A percentile compares a stretch with the other conserved stretches of the same genome.
These are phyloP conservation scores for Xerocomus minutiporus DNA, from an alignment of 1,284 basidiomycete genomes.

Conservation along the genomic window DNA sequence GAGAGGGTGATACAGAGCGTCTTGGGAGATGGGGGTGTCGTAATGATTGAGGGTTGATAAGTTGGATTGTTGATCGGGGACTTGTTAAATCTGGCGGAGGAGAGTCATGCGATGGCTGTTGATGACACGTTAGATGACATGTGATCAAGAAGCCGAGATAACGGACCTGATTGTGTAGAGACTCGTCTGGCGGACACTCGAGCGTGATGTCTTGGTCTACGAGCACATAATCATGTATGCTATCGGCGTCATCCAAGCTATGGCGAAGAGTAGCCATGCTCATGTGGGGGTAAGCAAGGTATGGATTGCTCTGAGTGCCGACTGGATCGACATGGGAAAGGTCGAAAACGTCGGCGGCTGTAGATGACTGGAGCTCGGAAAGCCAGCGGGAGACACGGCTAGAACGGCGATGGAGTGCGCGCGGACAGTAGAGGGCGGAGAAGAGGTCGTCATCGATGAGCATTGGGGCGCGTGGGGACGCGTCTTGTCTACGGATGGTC, in stretches of 20 bases:
- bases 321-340: conserved; percentile 26
- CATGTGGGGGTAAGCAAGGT: conserved; percentile 53
- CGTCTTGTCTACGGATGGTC: conserved; percentile 29
- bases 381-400: conserved; percentile 69
- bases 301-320: conserved; percentile 41
- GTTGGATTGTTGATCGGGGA: conserved; percentile 37
- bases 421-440: conserved; percentile 9
- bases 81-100: conserved; percentile 37
- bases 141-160: conserved; percentile 6
- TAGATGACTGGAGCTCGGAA: conserved; percentile 47
- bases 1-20: conserved; percentile 39
- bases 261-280: conserved; percentile 26
- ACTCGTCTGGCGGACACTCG: conserved; percentile 23
- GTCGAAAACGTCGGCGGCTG: conserved; percentile 20
- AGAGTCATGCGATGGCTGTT: conserved; percentile 32
- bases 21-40: conserved; percentile 53
- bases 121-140: conserved; percentile 17
- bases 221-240: conserved; percentile 55
- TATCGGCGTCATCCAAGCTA: conserved; percentile 34
- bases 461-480: conserved; percentile 16
- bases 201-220: conserved; percentile 31
- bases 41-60: conserved; percentile 48
- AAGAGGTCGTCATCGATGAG: conserved; percentile 20
- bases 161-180: conserved; percentile 20
- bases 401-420: conserved; percentile 40